phyloP scores from a whole-genome alignment of 441 rosid genomes.

The Kokia cookei region DNA sequence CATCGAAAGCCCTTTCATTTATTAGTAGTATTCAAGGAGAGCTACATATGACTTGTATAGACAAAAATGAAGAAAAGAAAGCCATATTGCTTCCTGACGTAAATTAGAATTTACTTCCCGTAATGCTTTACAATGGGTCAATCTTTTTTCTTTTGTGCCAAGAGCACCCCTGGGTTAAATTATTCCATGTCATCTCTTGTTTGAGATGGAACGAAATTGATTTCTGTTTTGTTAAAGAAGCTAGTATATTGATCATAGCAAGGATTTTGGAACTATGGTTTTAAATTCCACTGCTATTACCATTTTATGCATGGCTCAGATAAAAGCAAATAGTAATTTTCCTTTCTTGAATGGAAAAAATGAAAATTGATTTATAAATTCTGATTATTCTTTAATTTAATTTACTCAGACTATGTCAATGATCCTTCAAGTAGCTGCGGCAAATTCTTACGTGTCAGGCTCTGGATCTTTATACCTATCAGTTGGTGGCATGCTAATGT shows the following conservation, averaged over 20 bases:
- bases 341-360: neutral
- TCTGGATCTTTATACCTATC: slow-evolving; percentile 57
- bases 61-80: neutral
- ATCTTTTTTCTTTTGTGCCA: neutral
- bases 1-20: slow-evolving; percentile 6
- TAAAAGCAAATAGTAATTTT: neutral
- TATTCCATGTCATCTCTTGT: neutral
- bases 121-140: neutral
- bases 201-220: neutral
- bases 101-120: neutral
- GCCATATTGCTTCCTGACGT: neutral
- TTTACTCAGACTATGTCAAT: slow-evolving; percentile 63
- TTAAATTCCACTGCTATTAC: neutral
- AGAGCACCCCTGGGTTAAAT: neutral
- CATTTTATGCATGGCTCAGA: neutral
- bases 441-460: slow-evolving; percentile 40
- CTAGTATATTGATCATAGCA: neutral
- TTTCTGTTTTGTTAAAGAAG: neutral
- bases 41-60: neutral
- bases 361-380: neutral
- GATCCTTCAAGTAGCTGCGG: slow-evolving; percentile 73
- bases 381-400: neutral
- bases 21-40: neutral
- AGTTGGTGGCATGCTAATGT: slow-evolving; percentile 87
- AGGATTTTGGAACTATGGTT: neutral